These are phyloP conservation scores for Bruguiera parviflora DNA, from an alignment of 345 rosid genomes.

Conservation along the genomic window DNA sequence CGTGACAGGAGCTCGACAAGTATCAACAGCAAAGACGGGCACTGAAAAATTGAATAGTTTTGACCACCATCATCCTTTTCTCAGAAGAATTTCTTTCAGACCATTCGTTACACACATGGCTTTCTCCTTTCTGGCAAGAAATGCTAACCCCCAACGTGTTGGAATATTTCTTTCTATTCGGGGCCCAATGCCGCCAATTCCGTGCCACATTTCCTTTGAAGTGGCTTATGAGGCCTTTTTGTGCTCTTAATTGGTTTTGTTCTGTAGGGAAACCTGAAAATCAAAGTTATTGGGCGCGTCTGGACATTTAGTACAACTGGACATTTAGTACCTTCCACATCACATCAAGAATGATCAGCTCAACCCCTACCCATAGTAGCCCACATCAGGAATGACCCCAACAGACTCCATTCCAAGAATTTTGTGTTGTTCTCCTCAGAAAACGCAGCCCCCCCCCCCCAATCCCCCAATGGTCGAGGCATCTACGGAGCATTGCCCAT, in stretches of 20 bases:
- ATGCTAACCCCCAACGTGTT: neutral
- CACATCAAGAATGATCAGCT: neutral
- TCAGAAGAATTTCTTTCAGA: neutral
- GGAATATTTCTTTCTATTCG: too few species aligned
- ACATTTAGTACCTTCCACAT: neutral
- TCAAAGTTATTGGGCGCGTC: neutral
- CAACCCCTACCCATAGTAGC: neutral
- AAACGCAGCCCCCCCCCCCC: too few species aligned
- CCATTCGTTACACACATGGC: neutral
- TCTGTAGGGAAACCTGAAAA: neutral
- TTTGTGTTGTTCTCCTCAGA: too few species aligned
- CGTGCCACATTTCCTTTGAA: too few species aligned
- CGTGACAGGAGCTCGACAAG: too few species aligned
- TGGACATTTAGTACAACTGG: neutral
- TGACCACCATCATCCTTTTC: neutral
- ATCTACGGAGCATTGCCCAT: neutral
- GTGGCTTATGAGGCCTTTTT: too few species aligned
- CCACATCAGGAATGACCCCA: neutral
- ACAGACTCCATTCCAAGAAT: neutral
- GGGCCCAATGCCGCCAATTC: too few species aligned
- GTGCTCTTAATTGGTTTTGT: too few species aligned
- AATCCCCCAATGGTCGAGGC: neutral
- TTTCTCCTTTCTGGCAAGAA: neutral
- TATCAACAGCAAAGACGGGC: too few species aligned
- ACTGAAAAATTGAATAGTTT: too few species aligned